Evolutionary conservation across 768 basidiomycete genomes (phyloP), one percentile per base, ranked within the genome.

Genomic region (Ramaria sp.): DNA sequence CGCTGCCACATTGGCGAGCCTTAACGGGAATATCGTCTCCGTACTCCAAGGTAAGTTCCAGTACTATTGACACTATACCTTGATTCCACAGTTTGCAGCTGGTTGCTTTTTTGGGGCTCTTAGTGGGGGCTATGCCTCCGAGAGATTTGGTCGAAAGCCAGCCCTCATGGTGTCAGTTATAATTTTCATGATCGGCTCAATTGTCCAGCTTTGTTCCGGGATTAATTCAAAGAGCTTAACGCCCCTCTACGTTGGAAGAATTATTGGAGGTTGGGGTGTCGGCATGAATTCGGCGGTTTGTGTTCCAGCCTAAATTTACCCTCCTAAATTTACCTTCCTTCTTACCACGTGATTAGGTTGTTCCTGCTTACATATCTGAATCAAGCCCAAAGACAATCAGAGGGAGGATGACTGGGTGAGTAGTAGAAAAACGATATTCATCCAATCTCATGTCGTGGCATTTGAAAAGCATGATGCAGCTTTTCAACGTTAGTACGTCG

Each of bases 1-100:
- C 1, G 57, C 60, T n/a, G 67, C 70, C 8, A 64, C 63, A 27
- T 3, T 52, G 3, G 75, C 76, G 20, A 62, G 71, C 51, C 56
- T 79, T 25, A 68, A 66, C 36, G 78, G 77, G 5, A 75, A 78
- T 56, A 75, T 79, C 25, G 78, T 78, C n/a, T 67, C 77, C 0
- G 66, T 76, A 27, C 60, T 78, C 24, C 77, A 78, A 55, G 73
- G 67, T 2, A 75, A 76, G 3, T 73, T 70, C 53, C 72, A 32
- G 18, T 42, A 22, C 13, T n/a, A 36, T 51, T 59, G 16, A 50
- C 49, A n/a, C 38, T 44, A 5, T 32, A 41, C 15, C 27, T 20
- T 52, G 16, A 13, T 18, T 36, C 28, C 52, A 52, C 49, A 36
- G 32, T 37, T 36, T 50, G 16, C 44, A 50, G 34, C 51, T 42